Base-by-base conservation (phyloP, 2,329 filamentous ascomycete genomes). In the Alternaria ethzedia region DNA sequence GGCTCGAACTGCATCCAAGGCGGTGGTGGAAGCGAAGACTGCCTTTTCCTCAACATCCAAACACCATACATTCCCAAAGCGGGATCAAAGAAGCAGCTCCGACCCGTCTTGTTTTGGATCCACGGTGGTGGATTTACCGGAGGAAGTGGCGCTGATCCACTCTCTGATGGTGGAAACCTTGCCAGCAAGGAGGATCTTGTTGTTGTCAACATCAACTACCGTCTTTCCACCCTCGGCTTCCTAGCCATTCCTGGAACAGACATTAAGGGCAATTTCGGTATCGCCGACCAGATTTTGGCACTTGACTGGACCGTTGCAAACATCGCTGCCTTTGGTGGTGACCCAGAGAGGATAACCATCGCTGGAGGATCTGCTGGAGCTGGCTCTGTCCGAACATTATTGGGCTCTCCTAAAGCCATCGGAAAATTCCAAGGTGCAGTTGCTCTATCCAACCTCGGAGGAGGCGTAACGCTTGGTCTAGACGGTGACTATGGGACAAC, bases 151-250 rank as follows among this genome's bases (percentile, higher is more conserved):
- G 75, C 68, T 28, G 73, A 77, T 43, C 36, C 68, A 6, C 51
- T 72, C n/a, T 74, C 71, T 2, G 87, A 89, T 64, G 85, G 86
- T 20, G 85, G 85, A 3, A 87, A 87, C 65, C 78, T 89, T 4
- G 87, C 85, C 0, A 87, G 86, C 3, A 82, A 87, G 52, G 86
- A 86, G 21, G 87, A 89, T 64, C 82, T 89, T 17, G 85, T 90
- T 0, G 82, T 88, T 4, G 87, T 90, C 5, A 77, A 78, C 8
- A 86, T 89, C 78, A 89, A 89, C 77, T 89, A 89, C 74, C 85
- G 88, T 9, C 77, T 89, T 4, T 83, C 82, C 0, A 87, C 86
- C 0, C 80, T 89, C 0, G 88, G 88, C 0, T 89, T 88, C 68
- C 77, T 89, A 0, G 87, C 87, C 1, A 80, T 88, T 8, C 82